phyloP scores from a whole-genome alignment of 2,329 filamentous ascomycete genomes.

The Pyricularia pennisetigena region DNA sequence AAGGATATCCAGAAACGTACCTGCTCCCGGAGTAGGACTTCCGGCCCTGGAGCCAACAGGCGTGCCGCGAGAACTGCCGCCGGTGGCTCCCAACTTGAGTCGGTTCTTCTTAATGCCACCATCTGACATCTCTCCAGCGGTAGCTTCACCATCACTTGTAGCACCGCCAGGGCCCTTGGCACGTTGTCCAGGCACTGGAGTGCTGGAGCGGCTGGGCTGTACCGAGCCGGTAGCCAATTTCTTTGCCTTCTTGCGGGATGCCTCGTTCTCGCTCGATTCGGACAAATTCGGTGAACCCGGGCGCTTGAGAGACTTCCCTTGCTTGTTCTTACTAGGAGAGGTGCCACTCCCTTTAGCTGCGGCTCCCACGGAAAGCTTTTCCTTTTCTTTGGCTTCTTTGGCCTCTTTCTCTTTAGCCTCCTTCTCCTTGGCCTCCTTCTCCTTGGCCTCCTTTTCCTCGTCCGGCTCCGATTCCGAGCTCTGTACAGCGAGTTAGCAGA shows the following conservation, averaged over 20 bases:
- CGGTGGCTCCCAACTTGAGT: constrained; percentile 42
- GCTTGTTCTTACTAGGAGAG: constrained; percentile 36
- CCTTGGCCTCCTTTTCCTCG: constrained; percentile 59
- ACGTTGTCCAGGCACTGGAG: constrained; percentile 36
- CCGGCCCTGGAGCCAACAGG: constrained; percentile 51
- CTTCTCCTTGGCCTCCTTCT: constrained; percentile 47
- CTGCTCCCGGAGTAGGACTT: constrained; percentile 39
- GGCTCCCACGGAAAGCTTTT: constrained; percentile 32
- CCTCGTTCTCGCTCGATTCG: constrained; percentile 88
- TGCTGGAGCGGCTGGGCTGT: constrained; percentile 42
- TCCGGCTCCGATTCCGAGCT: constrained; percentile 38
- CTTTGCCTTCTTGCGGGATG: constrained; percentile 66
- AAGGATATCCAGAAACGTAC: neutral
- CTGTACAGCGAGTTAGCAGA: constrained; percentile 25
- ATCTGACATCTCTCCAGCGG: constrained; percentile 58
- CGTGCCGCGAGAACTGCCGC: constrained; percentile 34
- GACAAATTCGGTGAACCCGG: constrained; percentile 79
- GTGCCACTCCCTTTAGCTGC: constrained; percentile 61
- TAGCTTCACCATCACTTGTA: constrained; percentile 64
- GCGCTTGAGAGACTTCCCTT: constrained; percentile 62
- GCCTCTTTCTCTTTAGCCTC: constrained; percentile 49
- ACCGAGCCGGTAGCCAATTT: constrained; percentile 43
- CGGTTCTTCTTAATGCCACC: constrained; percentile 33
- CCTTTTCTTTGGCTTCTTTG: constrained; percentile 28
- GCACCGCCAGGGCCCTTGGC: constrained; percentile 40